Conservation (phyloP, 176 grass and related monocot genomes). For the Avena atlantica region DNA sequence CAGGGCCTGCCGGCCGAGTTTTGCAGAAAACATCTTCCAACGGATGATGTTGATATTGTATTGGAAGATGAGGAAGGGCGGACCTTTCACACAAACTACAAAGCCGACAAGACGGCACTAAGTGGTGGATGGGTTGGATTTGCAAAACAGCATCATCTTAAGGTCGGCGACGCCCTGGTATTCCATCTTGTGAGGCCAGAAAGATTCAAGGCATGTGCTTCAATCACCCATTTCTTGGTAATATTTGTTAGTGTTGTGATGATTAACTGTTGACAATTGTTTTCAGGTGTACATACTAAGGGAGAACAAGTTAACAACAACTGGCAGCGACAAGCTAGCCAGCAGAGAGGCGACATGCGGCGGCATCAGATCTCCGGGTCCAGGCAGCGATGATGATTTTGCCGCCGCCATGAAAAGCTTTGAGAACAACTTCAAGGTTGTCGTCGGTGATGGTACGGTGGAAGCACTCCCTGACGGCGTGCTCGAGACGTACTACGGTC, state of each 20-base stretch:
- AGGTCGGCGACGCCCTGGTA: constrained; percentile 40
- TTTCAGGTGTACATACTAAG: constrained; percentile 43
- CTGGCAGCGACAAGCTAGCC: not conserved
- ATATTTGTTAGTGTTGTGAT: no score
- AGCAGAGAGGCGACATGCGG: not conserved
- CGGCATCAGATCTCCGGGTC: not conserved
- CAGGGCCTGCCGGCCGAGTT: constrained; percentile 35
- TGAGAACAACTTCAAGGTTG: constrained; percentile 27
- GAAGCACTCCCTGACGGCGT: not conserved
- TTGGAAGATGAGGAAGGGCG: constrained; percentile 48
- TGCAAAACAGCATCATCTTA: constrained; percentile 28
- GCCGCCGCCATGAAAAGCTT: not conserved
- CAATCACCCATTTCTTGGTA: no score
- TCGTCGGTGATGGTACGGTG: constrained; percentile 7
- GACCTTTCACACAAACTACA: not conserved
- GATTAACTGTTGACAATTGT: no score
- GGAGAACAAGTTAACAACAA: not conserved
- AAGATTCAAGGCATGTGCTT: constrained; percentile 40
- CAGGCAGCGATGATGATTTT: not conserved
- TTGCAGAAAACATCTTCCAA: constrained; percentile 51
- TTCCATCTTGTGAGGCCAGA: constrained; percentile 29
- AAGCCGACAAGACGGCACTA: constrained; percentile 38
- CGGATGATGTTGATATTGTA: not conserved
- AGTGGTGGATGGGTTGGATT: constrained; percentile 50
- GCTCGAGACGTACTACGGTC: constrained; percentile 41